Percentiles rank a stretch among this genome's conserved stretches.
These are phyloP conservation scores for Epithemia pelagica DNA, from an alignment of 108 stramenopile species.

Conservation along the genomic window DNA sequence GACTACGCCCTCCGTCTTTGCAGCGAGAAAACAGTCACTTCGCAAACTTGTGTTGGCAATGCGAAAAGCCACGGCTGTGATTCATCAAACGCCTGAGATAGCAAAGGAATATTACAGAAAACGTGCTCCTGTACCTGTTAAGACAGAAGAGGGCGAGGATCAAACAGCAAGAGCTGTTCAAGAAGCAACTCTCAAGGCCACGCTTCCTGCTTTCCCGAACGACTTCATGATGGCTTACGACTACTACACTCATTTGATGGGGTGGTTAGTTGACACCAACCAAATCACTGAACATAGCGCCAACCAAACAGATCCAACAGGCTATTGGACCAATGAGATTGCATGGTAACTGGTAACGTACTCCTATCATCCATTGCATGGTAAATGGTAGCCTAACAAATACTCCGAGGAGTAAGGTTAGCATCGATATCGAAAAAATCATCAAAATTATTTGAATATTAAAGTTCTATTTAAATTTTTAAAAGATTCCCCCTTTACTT, in stretches of 20 bases:
- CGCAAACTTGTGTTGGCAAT: slow-evolving; percentile 42
- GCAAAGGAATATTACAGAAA: slow-evolving; percentile 32
- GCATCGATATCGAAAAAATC: too few relatives aligned
- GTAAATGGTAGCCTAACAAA: too few relatives aligned
- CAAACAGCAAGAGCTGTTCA: slow-evolving; percentile 25
- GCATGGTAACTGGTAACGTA: slow-evolving; percentile 27
- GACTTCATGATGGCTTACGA: slow-evolving; percentile 42
- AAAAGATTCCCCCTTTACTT: too few relatives aligned
- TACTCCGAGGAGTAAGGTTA: too few relatives aligned
- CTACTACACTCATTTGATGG: slow-evolving; percentile 38
- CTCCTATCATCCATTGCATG: too few relatives aligned
- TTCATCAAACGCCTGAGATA: slow-evolving; percentile 32
- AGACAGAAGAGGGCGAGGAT: slow-evolving; percentile 9
- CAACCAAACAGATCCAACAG: slow-evolving; percentile 10
- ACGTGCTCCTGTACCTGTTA: slow-evolving; percentile 1
- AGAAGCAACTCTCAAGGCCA: slow-evolving; percentile 37
- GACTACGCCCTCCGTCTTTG: slow-evolving; percentile 36
- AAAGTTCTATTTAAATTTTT: too few relatives aligned
- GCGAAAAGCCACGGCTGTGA: slow-evolving; percentile 41
- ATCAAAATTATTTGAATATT: too few relatives aligned
- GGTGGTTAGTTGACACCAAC: slow-evolving; percentile 39
- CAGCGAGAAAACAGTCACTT: slow-evolving; percentile 11
- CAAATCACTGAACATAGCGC: slow-evolving; percentile 32
- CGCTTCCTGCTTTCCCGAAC: slow-evolving; percentile 46
- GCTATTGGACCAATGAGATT: slow-evolving; percentile 49